Conservation (phyloP, 768 basidiomycete species). For the Mycena crocata region DNA sequence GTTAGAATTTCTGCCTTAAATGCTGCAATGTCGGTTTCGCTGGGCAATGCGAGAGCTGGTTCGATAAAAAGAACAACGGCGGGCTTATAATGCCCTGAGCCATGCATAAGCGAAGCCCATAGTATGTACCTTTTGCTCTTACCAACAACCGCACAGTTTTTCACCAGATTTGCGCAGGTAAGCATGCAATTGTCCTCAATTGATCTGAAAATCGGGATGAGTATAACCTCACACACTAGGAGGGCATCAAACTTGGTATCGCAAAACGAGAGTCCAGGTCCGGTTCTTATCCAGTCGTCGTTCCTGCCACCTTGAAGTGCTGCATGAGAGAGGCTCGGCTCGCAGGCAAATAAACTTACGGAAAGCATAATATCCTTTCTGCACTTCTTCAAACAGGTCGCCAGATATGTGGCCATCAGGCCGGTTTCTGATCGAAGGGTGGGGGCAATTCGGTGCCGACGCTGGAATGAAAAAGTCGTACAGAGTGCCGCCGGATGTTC, state of each 20-base stretch:
- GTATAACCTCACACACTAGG: not conserved
- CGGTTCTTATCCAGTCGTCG: conserved; percentile 42
- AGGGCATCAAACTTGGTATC: conserved; percentile 36
- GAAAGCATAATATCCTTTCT: conserved; percentile 38
- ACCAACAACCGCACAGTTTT: conserved; percentile 47
- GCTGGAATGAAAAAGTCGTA: conserved; percentile 31
- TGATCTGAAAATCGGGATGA: conserved; percentile 31
- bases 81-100: conserved; percentile 36
- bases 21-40: conserved; percentile 4
- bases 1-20: conserved; percentile 40
- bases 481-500: not conserved
- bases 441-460: conserved; percentile 15
- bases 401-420: conserved; percentile 36
- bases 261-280: conserved; percentile 32
- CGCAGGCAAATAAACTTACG: conserved; percentile 24
- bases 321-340: too few relatives aligned
- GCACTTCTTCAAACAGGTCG: conserved; percentile 40
- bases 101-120: too few relatives aligned
- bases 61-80: conserved; percentile 44
- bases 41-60: conserved; percentile 6
- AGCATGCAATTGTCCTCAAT: conserved; percentile 46
- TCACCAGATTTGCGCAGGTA: conserved; percentile 41
- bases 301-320: conserved; percentile 25
- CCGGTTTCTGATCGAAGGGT: conserved; percentile 31
- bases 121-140: too few relatives aligned